Evolutionary conservation across 768 basidiomycete species (phyloP), one percentile per base, ranked within the genome.

Genomic region (Tulasnella sp.): DNA sequence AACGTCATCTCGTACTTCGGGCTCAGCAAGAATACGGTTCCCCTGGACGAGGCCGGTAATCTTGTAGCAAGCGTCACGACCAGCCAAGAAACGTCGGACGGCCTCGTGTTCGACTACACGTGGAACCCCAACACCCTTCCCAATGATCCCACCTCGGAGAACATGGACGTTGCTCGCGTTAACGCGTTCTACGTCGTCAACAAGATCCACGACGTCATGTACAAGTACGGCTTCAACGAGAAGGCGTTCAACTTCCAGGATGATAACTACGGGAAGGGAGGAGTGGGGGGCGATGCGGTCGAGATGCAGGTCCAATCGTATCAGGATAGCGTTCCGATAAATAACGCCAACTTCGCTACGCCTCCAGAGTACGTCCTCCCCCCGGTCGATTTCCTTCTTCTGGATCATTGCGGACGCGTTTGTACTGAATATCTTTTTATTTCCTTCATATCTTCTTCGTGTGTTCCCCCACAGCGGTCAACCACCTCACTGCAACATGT

Each of bases 161-260:
- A 90, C 81, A 74, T 87, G 72, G 84, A 88, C 73, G 86, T 89
- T 31, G 88, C 89, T 2, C 84, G 86, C 39, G 86, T 86, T 1
- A 83, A 84, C 78, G 77, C 83, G 67, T 90, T 90, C 82, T 91
- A 89, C 81, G 83, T 89, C 40, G 84, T 85, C 80, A 91, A 91
- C 83, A 86, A 84, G 75, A 84, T 89, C 72, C 89, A 17, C 52
- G 52, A 36, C 17, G 17, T 17, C 17, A 6, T 54, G 14, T 85
- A 88, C 81, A 80, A 84, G 67, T 89, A 89, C 78, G 89, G 90
- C 3, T 91, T 91, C 81, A 89, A 88, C 52, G 88, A 89, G 82
- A 77, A 79, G 8, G 83, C 85, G 11, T 89, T 87, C 80, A 91
- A 90, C 81, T 90, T 90, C 85, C 89, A 90, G 82, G 83, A 82